Evolutionary conservation across 2,329 filamentous ascomycete species (phyloP).

Genomic region (Metarhizium anisopliae): DNA sequence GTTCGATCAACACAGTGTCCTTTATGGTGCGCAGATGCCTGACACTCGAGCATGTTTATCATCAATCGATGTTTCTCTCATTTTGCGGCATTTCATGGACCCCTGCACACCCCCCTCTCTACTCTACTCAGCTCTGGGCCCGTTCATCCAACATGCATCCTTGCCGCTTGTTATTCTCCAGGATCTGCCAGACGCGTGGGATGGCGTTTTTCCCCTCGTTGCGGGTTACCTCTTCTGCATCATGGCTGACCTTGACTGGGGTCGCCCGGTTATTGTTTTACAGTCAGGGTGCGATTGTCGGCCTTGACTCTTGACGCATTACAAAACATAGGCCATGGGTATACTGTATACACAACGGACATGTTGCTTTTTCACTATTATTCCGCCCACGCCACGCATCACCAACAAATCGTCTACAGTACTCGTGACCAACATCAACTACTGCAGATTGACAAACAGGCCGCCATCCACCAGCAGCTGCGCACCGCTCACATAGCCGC

Average conservation of each 20-base stretch:
- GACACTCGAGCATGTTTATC: not conserved
- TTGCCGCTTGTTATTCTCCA: not conserved
- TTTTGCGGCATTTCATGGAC: slow-evolving; percentile 3
- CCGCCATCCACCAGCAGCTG: slow-evolving; percentile 84
- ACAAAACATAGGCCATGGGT: too few species aligned
- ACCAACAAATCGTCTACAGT: too few species aligned
- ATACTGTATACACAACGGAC: too few species aligned
- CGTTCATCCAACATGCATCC: not conserved
- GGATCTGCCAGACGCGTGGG: not conserved
- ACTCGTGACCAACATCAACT: slow-evolving; percentile 9
- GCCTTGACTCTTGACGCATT: too few species aligned
- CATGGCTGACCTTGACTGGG: too few species aligned
- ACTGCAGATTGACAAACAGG: slow-evolving; percentile 83
- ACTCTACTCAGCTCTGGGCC: not conserved
- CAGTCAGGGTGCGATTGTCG: too few species aligned
- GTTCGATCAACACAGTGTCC: not conserved
- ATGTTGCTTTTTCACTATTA: too few species aligned
- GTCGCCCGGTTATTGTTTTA: too few species aligned
- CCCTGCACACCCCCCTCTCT: not conserved
- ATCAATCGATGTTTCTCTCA: not conserved
- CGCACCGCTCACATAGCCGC: slow-evolving; percentile 72
- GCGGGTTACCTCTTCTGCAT: not conserved
- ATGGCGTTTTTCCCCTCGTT: not conserved
- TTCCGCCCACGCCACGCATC: too few species aligned
- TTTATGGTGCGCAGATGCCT: not conserved